A percentile compares a stretch with the other conserved stretches of the same genome.
Conservation (phyloP, 345 rosid genomes). For the Brassica cretica region DNA sequence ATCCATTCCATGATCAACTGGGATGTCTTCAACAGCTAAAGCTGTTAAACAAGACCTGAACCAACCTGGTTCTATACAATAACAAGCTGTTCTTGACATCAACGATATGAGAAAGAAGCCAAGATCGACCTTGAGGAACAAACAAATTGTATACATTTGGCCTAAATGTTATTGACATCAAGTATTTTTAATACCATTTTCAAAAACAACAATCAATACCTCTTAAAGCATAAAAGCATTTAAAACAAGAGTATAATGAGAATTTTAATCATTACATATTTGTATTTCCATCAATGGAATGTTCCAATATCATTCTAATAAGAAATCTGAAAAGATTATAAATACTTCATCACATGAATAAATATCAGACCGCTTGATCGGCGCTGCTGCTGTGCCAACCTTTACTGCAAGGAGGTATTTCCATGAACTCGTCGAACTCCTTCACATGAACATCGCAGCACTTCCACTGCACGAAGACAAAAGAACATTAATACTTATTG, state of each 20-base stretch:
- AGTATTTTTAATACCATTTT: background rate
- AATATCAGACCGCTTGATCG: constrained; percentile 36
- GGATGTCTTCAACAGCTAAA: constrained; percentile 61
- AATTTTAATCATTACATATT: constrained; percentile 8
- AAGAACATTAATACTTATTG: background rate
- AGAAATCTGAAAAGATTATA: background rate
- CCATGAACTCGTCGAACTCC: constrained; percentile 96
- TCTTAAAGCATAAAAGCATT: background rate
- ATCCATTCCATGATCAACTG: constrained; percentile 58
- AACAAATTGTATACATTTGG: background rate
- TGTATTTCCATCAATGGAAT: background rate
- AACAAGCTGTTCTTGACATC: constrained; percentile 71
- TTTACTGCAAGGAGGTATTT: constrained; percentile 79
- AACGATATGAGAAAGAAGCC: background rate
- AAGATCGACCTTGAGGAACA: background rate
- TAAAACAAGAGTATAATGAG: background rate
- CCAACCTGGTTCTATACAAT: constrained; percentile 94
- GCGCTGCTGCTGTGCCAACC: constrained; percentile 81
- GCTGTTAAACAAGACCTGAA: constrained; percentile 82
- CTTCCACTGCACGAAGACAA: constrained; percentile 68
- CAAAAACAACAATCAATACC: background rate
- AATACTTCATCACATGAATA: background rate
- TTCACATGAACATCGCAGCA: constrained; percentile 85
- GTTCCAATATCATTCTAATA: background rate
- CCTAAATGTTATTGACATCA: background rate